phyloP scores from a whole-genome alignment of 305 asterid genomes.

The Coffea humblotiana region DNA sequence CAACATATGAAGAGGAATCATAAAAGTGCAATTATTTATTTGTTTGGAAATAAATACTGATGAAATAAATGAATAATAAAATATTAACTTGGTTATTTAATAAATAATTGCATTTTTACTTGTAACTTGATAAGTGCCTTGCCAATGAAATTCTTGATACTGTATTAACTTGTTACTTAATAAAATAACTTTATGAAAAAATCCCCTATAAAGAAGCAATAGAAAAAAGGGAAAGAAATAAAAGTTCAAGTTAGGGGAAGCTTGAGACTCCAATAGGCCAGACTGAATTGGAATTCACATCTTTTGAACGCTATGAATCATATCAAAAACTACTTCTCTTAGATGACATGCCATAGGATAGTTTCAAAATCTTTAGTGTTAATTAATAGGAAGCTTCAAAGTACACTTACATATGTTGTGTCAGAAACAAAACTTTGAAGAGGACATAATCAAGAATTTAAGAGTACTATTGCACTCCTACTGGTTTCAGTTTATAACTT shows the following conservation, averaged over 20 bases:
- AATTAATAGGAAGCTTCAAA: neutral
- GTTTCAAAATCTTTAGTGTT: neutral
- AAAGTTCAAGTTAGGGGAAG: neutral
- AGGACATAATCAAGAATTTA: neutral
- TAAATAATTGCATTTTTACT: no score
- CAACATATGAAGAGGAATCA: neutral
- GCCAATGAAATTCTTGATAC: no score
- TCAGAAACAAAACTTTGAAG: constrained; percentile 21
- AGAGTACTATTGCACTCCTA: neutral
- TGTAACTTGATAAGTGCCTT: no score
- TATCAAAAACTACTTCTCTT: neutral
- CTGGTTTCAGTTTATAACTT: no score
- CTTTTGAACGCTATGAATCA: neutral
- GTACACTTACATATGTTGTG: constrained; percentile 51
- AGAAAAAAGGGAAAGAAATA: neutral
- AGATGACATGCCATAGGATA: neutral
- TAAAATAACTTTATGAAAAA: neutral
- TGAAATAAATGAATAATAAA: neutral
- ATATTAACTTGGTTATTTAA: no score
- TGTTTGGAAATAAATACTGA: neutral
- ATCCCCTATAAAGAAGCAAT: neutral
- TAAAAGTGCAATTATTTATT: neutral
- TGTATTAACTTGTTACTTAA: neutral
- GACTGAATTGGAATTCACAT: neutral
- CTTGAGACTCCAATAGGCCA: neutral